phyloP scores from a whole-genome alignment of 1,284 basidiomycete genomes.

The Mycena sp. region DNA sequence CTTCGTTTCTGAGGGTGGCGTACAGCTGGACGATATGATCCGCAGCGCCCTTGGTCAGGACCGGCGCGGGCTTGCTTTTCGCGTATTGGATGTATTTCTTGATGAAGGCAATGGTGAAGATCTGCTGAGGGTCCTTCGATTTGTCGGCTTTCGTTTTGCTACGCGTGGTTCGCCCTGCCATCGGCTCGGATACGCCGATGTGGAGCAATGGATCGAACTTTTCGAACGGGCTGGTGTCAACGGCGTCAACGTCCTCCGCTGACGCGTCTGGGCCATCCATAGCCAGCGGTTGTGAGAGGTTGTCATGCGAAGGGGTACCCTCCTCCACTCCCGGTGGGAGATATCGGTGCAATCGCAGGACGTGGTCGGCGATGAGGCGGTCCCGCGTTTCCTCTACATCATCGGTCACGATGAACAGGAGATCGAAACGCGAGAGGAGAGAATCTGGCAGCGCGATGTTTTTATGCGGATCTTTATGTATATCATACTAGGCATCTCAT shows the following conservation, averaged over 20 bases:
- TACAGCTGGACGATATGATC: constrained; percentile 96
- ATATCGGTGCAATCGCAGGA: constrained; percentile 97
- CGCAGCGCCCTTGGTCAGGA: constrained; percentile 91
- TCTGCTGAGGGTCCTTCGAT: constrained; percentile 76
- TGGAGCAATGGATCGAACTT: constrained; percentile 98
- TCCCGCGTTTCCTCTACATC: constrained; percentile 97
- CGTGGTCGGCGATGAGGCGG: constrained; percentile 96
- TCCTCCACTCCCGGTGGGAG: constrained; percentile 97
- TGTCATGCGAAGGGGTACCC: constrained; percentile 90
- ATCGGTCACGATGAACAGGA: constrained; percentile 98
- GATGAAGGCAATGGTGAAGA: constrained; percentile 93
- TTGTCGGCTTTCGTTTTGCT: constrained; percentile 61
- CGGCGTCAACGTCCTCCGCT: constrained; percentile 62
- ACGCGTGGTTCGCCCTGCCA: constrained; percentile 56
- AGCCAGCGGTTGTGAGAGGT: constrained; percentile 86
- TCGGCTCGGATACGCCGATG: constrained; percentile 70
- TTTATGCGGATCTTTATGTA: constrained; percentile 99
- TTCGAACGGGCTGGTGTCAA: constrained; percentile 88
- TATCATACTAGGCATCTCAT: constrained; percentile 81
- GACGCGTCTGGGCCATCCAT: constrained; percentile 79
- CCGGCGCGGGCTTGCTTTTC: constrained; percentile 88
- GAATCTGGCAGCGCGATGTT: constrained; percentile 99
- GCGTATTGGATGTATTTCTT: constrained; percentile 99
- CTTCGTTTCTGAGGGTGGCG: constrained; percentile 92
- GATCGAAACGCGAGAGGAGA: constrained; percentile 97